These are phyloP conservation scores for Monosporascus sp. DNA, from an alignment of 2,329 filamentous ascomycete species.

Conservation along the genomic window DNA sequence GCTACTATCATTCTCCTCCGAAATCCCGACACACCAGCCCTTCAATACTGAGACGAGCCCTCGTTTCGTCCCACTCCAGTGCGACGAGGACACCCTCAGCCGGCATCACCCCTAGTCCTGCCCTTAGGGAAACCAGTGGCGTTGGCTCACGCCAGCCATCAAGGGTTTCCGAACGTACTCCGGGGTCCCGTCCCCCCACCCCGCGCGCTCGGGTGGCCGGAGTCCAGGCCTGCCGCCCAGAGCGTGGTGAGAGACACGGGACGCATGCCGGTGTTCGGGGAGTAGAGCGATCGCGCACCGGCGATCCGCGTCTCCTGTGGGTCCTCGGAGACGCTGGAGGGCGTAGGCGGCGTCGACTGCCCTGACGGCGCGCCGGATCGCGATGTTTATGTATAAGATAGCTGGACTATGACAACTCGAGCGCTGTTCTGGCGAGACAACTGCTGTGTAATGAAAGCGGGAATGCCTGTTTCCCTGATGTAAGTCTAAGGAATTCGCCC, in stretches of 20 bases:
- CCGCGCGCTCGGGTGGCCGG: not conserved
- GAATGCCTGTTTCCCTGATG: not conserved
- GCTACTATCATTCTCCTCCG: too few relatives aligned
- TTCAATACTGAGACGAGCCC: not conserved
- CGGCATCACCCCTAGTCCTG: not conserved
- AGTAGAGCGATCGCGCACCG: not conserved
- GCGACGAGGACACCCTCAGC: not conserved
- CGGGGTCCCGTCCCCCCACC: not conserved
- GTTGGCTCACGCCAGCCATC: not conserved
- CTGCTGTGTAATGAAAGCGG: too few relatives aligned
- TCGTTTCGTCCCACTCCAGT: not conserved
- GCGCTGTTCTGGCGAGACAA: too few relatives aligned
- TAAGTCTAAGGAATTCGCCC: not conserved
- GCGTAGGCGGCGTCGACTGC: not conserved
- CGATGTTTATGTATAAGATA: not conserved
- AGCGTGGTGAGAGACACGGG: not conserved
- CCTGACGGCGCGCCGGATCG: not conserved
- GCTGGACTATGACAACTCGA: too few relatives aligned
- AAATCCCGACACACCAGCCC: too few relatives aligned
- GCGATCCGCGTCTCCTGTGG: not conserved
- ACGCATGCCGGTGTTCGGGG: not conserved
- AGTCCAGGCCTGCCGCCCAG: not conserved
- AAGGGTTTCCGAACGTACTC: not conserved
- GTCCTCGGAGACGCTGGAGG: not conserved
- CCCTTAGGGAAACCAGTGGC: not conserved